Base-by-base conservation (phyloP, 1,284 basidiomycete genomes). In the Hymenochaete sp. region DNA sequence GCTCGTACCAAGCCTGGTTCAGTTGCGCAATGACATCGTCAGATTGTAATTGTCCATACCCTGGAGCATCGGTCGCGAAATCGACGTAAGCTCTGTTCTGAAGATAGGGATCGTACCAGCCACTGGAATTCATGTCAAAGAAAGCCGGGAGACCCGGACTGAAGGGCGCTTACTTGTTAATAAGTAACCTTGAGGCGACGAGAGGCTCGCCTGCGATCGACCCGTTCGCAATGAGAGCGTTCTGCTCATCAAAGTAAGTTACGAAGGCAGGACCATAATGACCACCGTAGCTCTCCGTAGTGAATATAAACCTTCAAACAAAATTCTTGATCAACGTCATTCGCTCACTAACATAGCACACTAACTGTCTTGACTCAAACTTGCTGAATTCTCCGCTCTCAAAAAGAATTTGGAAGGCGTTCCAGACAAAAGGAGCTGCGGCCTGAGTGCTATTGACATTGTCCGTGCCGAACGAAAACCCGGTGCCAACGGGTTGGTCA, bases 401-500 rank as follows among this genome's bases (percentile, higher is more conserved):
- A 43, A 85, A 79, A 5, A 85, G 66, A 18, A 82, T 61, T 52
- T 87, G 83, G 60, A 86, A 73, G 0, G 73, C 75, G 33, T 67
- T 63, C 79, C 79, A 82, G 10, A 81, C 68, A 16, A 70, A 69
- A 0, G 70, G 67, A 1, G 73, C 67, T 0, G 73, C 70, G 18
- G 71, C 51, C 38, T 68, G 55, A 0, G 79, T 80, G 57, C 73
- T 79, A 51, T 76, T 75, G 16, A 67, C 68, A 0, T 68, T 66
- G 45, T 75, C 71, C 0, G 60, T 69, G 3, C 79, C 79, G 47
- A 72, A 75, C 3, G 78, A 82, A 57, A 81, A 81, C 2, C 79
- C 79, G 3, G 77, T 75, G 0, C 76, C 77, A 43, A 82, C 77
- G 1, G 83, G 83, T 58, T 87, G 82, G 58, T 85, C 82, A 42